Evolutionary conservation across 192 early-diverging fungal genomes (phyloP), one percentile per base, ranked within the genome.

Genomic region (Umbelopsis vinacea): DNA sequence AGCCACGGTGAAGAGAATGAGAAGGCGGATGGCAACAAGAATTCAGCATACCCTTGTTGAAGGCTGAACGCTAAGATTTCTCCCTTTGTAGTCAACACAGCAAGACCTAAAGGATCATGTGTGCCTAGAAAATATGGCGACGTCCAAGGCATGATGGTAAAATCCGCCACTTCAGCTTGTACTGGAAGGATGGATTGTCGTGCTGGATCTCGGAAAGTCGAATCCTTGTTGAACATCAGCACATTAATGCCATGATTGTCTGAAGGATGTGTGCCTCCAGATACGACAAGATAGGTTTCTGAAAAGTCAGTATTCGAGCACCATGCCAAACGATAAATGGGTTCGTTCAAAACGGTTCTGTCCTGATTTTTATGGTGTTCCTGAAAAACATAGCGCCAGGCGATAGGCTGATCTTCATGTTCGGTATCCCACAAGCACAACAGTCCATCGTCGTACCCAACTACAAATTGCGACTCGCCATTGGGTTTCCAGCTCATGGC

Each of bases 311-410:
- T 69, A 46, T 66, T 48, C 17, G 74, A 55, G 43, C 82, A 83
- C 85, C 85, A 86, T 0, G 75, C 55, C 10, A 86, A 67, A 23
- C 74, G 73, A 33, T 86, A 86, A 37, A 86, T 75, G 11, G 85
- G 85, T 4, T 81, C 81, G 69, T 67, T 70, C 3, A 72, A 70
- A 19, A 68, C 43, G 9, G 26, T 35, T 35, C 57, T 29, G 33
- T 63, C 57, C 67, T 71, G 7, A 52, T 71, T 60, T 55, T 52
- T 26, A 52, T 50, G 68, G 2, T 46, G 35, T 57, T 45, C 79
- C 66, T 53, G 73, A 47, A 69, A 79, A 57, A 60, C 52, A 74
- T 69, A 75, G 63, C 48, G 79, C 57, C 57, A 81, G 4, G 29
- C 72, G 7, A 72, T 70, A 35, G 78, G 78, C 11, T 52, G 74